Base-by-base conservation (phyloP, 2,329 filamentous ascomycete species). In the Aspergillus hiratsukae region DNA sequence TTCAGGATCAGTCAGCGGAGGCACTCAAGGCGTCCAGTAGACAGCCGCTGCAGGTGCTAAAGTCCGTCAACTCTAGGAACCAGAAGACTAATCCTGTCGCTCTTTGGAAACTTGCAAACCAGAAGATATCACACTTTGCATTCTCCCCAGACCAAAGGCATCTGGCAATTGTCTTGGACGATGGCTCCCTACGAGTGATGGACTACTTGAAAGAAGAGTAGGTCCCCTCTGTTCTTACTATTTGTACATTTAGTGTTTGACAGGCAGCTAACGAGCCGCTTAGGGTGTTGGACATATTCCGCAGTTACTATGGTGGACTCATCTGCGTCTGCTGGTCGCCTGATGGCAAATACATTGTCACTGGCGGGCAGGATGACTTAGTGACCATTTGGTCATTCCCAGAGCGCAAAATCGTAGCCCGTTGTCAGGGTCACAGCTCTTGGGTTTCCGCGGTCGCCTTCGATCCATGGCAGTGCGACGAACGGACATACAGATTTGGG, bases 311-410 rank as follows among this genome's bases (percentile, higher is more conserved):
- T 67, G 94, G 94, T 49, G 93, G 91, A 3, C 81, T 99, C 59
- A 89, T 89, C 48, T 96, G 91, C 69, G 91, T 97, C 2, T 96
- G 91, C 75, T 99, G 94, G 94, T 97, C 93, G 6, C 94, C 94
- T 9, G 94, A 99, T 69, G 92, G 91, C 52, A 93, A 95, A 71
- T 99, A 97, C 72, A 87, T 99, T 52, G 80, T 99, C 19, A 97
- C 94, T 0, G 94, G 94, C 52, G 92, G 94, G 4, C 93, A 97
- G 74, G 94, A 99, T 71, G 94, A 99, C 71, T 79, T 97, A 9
- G 89, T 99, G 11, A 95, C 91, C 0, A 97, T 99, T 64, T 99
- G 94, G 94, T 94, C 88, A 17, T 81, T 96, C 40, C 83, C 86
- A 43, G 94, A 97, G 67, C 86, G 85, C 48, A 84, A 87, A 53